A percentile compares a stretch with the other conserved stretches of the same genome.
phyloP scores from a whole-genome alignment of 2,329 filamentous ascomycete species.

The Aspergillus calidoustus region DNA sequence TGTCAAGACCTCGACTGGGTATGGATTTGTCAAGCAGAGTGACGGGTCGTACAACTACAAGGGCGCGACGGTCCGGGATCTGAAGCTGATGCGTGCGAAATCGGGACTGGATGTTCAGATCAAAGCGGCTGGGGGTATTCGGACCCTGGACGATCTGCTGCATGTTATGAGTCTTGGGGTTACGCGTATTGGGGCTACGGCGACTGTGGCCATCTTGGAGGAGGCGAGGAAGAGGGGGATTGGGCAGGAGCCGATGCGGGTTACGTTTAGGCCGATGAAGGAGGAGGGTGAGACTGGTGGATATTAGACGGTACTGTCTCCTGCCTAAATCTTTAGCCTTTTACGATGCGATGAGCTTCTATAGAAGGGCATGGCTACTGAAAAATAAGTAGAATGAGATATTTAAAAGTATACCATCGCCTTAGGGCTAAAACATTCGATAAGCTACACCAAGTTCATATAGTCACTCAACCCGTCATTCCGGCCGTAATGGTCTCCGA shows the following conservation, averaged over 20 bases:
- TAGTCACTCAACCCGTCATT: no score
- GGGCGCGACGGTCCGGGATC: slow-evolving; percentile 57
- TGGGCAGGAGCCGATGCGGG: slow-evolving; percentile 34
- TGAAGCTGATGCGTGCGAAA: slow-evolving; percentile 60
- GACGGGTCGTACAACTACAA: slow-evolving; percentile 58
- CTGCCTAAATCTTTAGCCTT: no score
- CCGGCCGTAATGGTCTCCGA: no score
- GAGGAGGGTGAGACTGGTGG: slow-evolving; percentile 18
- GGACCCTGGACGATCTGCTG: slow-evolving; percentile 61
- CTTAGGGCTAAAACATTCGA: no score
- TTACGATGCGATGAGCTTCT: no score
- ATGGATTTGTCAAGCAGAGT: slow-evolving; percentile 62
- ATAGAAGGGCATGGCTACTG: no score
- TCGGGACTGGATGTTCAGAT: slow-evolving; percentile 54
- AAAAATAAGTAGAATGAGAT: no score
- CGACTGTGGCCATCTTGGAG: slow-evolving; percentile 59
- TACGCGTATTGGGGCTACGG: slow-evolving; percentile 60
- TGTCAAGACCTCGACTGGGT: slow-evolving; percentile 65
- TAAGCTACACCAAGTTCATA: no score
- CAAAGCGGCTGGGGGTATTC: slow-evolving; percentile 63
- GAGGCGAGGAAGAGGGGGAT: slow-evolving; percentile 60
- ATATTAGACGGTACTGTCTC: slow-evolving; percentile 15
- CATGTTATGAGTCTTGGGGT: slow-evolving; percentile 60
- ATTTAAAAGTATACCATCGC: no score
- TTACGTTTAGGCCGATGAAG: slow-evolving; percentile 30